These are phyloP conservation scores for Penicillium corylophilum DNA, from an alignment of 2,329 filamentous ascomycete species.

Conservation along the genomic window DNA sequence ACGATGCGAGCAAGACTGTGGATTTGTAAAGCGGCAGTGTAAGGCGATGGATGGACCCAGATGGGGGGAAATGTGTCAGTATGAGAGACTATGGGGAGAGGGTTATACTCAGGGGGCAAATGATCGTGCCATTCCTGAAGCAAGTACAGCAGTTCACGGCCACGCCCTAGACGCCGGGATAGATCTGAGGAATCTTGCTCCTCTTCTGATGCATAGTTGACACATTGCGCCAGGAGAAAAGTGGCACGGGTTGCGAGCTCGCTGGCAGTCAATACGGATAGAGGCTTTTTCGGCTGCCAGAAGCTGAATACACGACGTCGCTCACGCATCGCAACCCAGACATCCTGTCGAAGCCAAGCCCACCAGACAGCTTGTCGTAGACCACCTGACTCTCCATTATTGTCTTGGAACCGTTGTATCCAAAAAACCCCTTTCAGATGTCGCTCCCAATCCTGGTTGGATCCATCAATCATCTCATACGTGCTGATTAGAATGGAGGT, in stretches of 20 bases:
- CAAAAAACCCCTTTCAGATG: conserved; percentile 66
- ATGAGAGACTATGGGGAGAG: conserved; percentile 36
- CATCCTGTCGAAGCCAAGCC: conserved; percentile 65
- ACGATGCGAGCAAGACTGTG: conserved; percentile 56
- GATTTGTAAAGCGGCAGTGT: conserved; percentile 52
- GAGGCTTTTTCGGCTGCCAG: conserved; percentile 55
- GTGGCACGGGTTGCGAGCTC: conserved; percentile 56
- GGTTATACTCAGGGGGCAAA: conserved; percentile 44
- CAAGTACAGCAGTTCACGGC: conserved; percentile 48
- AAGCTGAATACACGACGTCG: conserved; percentile 57
- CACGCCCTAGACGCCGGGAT: conserved; percentile 47
- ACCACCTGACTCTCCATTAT: conserved; percentile 59
- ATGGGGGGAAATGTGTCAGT: conserved; percentile 46
- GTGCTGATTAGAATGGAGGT: conserved; percentile 62
- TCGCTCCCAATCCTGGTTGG: conserved; percentile 58
- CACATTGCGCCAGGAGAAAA: conserved; percentile 57
- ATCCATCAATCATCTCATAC: conserved; percentile 66
- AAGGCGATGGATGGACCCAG: conserved; percentile 53
- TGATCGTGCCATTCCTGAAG: conserved; percentile 52
- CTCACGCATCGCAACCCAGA: conserved; percentile 64
- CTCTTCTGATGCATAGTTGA: conserved; percentile 60
- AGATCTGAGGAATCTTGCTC: conserved; percentile 45
- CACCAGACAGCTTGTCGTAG: conserved; percentile 63
- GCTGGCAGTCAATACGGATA: conserved; percentile 50
- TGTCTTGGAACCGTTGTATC: conserved; percentile 63